Evolutionary conservation across 2,329 filamentous ascomycete genomes (phyloP), one percentile per base, ranked within the genome.

Genomic region (Nemania diffusa): DNA sequence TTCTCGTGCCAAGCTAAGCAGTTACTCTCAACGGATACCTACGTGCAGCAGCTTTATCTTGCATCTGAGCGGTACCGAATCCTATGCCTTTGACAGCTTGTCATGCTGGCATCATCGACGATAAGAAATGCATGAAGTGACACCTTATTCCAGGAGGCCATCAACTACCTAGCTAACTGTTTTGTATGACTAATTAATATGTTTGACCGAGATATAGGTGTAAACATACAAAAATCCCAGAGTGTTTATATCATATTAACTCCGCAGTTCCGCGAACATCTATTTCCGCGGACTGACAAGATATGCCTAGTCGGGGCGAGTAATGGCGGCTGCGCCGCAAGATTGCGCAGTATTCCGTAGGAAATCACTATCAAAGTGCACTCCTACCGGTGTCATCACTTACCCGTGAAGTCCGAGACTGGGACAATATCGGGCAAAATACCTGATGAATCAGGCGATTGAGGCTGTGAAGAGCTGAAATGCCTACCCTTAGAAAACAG

Each of bases 11-110:
- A 62, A 68, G 62, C 34, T 58, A n/a, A n/a, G n/a, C n/a, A n/a
- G n/a, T n/a, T n/a, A n/a, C 20, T 5, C 1, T 44, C 5, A 32
- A 42, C 37, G 52, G 42, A 57, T 37, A 57, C 65, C 50, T 58
- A 56, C 60, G 51, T 64, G 56, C 65, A 67, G 56, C 56, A 61
- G 44, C 65, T 67, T 68, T 68, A 65, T 64, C 62, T 68, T 68
- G 52, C 57, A 65, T 62, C 29, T 62, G 34, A 15, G 37, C 52
- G 51, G 65, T 57, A 61, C 57, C 57, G 60, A 65, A 58, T 64
- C 57, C 57, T 57, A 48, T 57, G 15, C 56, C n/a, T 46, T 57
- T 17, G 32, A 53, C 34, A 17, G 62, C 27, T 37, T 48, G 20
- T 48, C 48, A 53, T 32, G 37, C 42, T 11, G 20, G 42, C 52